These are phyloP conservation scores for Poterioochromonas sp. DNA, from an alignment of 352 stramenopile species.

Conservation along the genomic window DNA sequence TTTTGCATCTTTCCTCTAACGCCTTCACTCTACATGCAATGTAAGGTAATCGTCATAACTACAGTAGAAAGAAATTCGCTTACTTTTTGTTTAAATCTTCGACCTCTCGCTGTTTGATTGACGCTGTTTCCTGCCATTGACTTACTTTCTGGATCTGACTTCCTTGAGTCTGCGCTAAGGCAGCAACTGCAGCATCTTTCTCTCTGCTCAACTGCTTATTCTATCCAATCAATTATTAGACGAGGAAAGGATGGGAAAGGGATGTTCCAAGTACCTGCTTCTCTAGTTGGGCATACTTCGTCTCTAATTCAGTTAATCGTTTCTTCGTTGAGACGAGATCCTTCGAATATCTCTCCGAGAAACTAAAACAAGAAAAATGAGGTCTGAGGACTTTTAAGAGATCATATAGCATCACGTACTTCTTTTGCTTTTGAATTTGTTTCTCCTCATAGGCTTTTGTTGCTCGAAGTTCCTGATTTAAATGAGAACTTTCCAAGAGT, in stretches of 20 bases:
- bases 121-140: neutral
- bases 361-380: too few species aligned
- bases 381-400: too few species aligned
- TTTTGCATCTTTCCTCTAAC: neutral
- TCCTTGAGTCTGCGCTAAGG: neutral
- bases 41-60: too few species aligned
- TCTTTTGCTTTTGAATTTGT: neutral
- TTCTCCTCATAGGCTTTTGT: neutral
- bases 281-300: neutral
- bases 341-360: slow-evolving; percentile 6
- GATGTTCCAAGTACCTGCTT: neutral
- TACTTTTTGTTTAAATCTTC: slow-evolving; percentile 7
- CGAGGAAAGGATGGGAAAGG: neutral
- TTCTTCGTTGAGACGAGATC: neutral
- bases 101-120: neutral
- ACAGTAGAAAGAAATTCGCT: too few species aligned
- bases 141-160: neutral
- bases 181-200: neutral
- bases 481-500: too few species aligned
- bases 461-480: neutral
- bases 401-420: too few species aligned
- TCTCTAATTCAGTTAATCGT: neutral
- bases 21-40: too few species aligned
- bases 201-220: neutral
- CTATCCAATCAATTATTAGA: neutral